These are phyloP conservation scores for Calonectria pseudoturangicola DNA, from an alignment of 2,329 filamentous ascomycete genomes.

Conservation along the genomic window DNA sequence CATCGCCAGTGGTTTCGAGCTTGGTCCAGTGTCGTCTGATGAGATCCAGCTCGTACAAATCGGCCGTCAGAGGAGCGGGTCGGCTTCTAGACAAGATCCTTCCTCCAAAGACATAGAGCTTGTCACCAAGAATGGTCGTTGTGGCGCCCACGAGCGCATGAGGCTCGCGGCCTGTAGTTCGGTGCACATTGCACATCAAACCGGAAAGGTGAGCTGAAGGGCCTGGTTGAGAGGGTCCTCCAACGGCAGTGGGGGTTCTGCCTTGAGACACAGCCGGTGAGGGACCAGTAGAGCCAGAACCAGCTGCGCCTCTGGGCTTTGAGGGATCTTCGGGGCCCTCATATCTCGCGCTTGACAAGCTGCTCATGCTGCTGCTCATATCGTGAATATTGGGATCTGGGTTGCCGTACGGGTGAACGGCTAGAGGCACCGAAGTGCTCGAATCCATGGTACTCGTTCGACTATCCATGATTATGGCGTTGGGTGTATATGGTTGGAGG, in stretches of 20 bases:
- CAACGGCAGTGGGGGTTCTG: conserved; percentile 54
- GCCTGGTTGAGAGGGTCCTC: conserved; percentile 65
- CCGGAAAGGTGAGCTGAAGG: conserved; percentile 77
- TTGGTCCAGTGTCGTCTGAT: conserved; percentile 95
- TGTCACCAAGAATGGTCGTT: conserved; percentile 95
- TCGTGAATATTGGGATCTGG: conserved; percentile 60
- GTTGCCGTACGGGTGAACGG: conserved; percentile 61
- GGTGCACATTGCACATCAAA: conserved; percentile 82
- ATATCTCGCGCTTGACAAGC: conserved; percentile 64
- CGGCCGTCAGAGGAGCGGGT: conserved; percentile 87
- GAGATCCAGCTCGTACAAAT: conserved; percentile 94
- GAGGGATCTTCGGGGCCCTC: conserved; percentile 69
- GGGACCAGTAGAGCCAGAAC: conserved; percentile 73
- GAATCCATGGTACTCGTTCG: conserved; percentile 71
- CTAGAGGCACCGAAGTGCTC: conserved; percentile 56
- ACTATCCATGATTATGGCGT: conserved; percentile 60
- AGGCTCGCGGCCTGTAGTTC: conserved; percentile 93
- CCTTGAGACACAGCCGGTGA: conserved; percentile 70
- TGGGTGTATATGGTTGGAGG: conserved; percentile 39
- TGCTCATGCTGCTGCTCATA: conserved; percentile 68
- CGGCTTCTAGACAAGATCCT: conserved; percentile 89
- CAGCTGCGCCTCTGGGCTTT: conserved; percentile 71
- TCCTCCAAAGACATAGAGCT: conserved; percentile 97
- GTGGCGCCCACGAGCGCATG: conserved; percentile 95
- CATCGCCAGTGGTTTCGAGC: conserved; percentile 86